Base-by-base conservation (phyloP, 176 grass and related monocot genomes). In the Cocos nucifera region DNA sequence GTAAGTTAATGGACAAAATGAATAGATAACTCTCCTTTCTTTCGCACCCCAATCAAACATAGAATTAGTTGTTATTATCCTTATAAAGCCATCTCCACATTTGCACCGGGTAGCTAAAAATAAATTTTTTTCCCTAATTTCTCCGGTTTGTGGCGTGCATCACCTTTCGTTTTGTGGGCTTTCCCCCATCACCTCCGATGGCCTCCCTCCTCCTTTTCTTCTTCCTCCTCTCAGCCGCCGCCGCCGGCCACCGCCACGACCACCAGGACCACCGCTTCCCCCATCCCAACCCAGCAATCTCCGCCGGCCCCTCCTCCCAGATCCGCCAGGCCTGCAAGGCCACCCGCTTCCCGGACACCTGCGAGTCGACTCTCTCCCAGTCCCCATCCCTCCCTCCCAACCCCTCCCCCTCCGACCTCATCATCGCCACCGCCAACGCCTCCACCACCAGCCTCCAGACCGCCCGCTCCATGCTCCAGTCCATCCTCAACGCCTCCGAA, bases 241-340 rank as follows among this genome's bases (percentile, higher is more conserved):
- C 60, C 58, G 7, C 15, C 22, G 19, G 9, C 17, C 48, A 24
- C 1, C 5, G 4, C 49, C 17, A 57, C 26, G 6, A 14, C 58
- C 18, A 22, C 49, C 28, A 20, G 15, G 17, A 6, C 57, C 17
- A 19, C 55, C 12, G 3, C 79, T 19, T 1, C 18, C 49, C 32
- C 63, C 4, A 22, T 72, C 12, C 54, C 86, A 5, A 55, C 8
- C 17, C 78, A 9, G 23, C 60, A 6, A 62, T 66, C 20, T 15
- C 66, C 4, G 77, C 75, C 57, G 50, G 75, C 6, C 62, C 74
- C 52, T 64, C 73, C 1, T 4, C 53, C 27, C 25, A 18, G 15
- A 72, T 88, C 76, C 75, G 77, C 63, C 84, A 69, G n/a, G 87
- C 84, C 56, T 97, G 84, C 73, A 75, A 82, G 56, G 87, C 93